phyloP scores from a whole-genome alignment of 1,139 yeast species.

The Zygosaccharomyces pseudobailii region DNA sequence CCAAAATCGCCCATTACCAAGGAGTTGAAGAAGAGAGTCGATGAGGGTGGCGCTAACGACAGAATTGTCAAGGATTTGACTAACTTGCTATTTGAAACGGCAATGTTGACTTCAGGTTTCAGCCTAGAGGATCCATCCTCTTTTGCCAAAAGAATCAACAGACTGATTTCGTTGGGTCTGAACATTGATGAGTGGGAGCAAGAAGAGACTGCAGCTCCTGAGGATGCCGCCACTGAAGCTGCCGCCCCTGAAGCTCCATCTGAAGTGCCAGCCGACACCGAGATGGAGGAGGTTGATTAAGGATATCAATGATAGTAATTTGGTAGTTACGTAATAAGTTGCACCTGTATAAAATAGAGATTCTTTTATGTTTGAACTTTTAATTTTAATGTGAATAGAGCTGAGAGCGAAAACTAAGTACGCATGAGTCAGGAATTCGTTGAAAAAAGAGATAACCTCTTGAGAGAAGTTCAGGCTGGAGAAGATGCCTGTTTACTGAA shows the following conservation, averaged over 20 bases:
- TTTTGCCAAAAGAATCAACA: slow-evolving; percentile 96
- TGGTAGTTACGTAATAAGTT: slow-evolving; percentile 8
- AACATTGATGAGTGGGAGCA: slow-evolving; percentile 91
- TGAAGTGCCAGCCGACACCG: slow-evolving; percentile 77
- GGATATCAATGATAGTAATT: slow-evolving; percentile 1
- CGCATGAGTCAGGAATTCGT: not conserved
- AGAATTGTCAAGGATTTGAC: slow-evolving; percentile 98
- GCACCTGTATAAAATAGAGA: slow-evolving; percentile 12
- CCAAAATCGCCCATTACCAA: slow-evolving; percentile 93
- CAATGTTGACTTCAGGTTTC: slow-evolving; percentile 98
- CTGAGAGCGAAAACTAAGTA: not conserved
- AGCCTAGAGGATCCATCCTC: slow-evolving; percentile 97
- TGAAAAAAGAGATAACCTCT: not conserved
- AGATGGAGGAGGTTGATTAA: slow-evolving; percentile 99
- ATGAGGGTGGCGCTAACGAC: slow-evolving; percentile 95
- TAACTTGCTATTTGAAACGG: slow-evolving; percentile 93
- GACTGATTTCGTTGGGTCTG: slow-evolving; percentile 95
- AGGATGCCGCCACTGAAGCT: slow-evolving; percentile 45
- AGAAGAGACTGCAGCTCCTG: slow-evolving; percentile 42
- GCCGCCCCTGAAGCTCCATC: slow-evolving; percentile 60
- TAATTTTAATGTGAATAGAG: not conserved
- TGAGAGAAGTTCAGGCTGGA: not conserved
- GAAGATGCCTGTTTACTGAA: slow-evolving; percentile 2
- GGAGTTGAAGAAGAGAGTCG: slow-evolving; percentile 96
- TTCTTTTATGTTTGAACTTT: slow-evolving; percentile 5